These are phyloP conservation scores for Calocera cornea DNA, from an alignment of 768 basidiomycete species.

Conservation along the genomic window DNA sequence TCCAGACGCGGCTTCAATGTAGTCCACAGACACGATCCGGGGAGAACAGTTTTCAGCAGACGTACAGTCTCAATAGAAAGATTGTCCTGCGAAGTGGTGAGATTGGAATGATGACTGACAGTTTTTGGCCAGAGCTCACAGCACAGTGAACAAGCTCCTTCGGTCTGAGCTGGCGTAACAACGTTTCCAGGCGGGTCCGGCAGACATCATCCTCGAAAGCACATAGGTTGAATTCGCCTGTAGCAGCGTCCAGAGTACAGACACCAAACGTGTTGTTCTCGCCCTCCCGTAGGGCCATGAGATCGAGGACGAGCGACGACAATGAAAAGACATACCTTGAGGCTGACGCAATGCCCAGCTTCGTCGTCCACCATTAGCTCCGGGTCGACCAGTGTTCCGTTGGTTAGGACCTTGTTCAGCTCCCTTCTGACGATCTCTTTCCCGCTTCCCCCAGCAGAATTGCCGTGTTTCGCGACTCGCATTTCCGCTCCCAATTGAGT, in stretches of 20 bases:
- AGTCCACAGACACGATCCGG: slow-evolving; percentile 78
- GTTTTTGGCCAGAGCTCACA: slow-evolving; percentile 29
- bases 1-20: slow-evolving; percentile 61
- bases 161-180: slow-evolving; percentile 78
- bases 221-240: slow-evolving; percentile 86
- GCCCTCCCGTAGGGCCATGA: slow-evolving; percentile 26
- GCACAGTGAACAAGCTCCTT: slow-evolving; percentile 87
- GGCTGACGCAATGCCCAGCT: slow-evolving; percentile 85
- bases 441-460: slow-evolving; percentile 32
- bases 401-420: slow-evolving; percentile 89
- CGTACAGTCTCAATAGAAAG: slow-evolving; percentile 71
- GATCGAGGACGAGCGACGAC: neutral
- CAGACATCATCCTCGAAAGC: slow-evolving; percentile 85
- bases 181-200: slow-evolving; percentile 82
- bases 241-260: slow-evolving; percentile 86
- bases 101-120: neutral
- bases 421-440: slow-evolving; percentile 85
- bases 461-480: slow-evolving; percentile 53
- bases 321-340: slow-evolving; percentile 35
- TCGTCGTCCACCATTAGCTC: slow-evolving; percentile 83
- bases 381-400: slow-evolving; percentile 87
- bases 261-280: slow-evolving; percentile 60
- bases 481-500: slow-evolving; percentile 96
- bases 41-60: slow-evolving; percentile 66
- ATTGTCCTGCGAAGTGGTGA: slow-evolving; percentile 47